These are phyloP conservation scores for Tylopilus felleus DNA, from an alignment of 768 basidiomycete species.

Conservation along the genomic window DNA sequence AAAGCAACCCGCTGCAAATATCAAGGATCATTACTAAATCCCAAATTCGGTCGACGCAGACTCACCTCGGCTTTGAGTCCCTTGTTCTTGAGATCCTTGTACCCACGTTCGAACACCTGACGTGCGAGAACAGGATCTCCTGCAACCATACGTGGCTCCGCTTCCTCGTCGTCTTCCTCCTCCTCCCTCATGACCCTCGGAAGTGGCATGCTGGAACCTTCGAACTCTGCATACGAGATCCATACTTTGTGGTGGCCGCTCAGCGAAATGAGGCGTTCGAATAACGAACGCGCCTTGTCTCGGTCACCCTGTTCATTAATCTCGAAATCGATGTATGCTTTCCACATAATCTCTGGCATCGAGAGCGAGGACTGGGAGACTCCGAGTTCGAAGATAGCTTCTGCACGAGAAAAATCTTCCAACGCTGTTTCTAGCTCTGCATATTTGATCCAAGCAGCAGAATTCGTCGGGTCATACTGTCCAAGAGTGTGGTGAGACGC, in stretches of 20 bases:
- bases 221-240: constrained; percentile 93
- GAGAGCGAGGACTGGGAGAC: constrained; percentile 79
- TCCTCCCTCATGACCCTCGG: constrained; percentile 65
- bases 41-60: background rate
- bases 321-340: constrained; percentile 97
- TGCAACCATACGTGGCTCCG: constrained; percentile 53
- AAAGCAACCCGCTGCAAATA: constrained; percentile 75
- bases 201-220: constrained; percentile 71
- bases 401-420: constrained; percentile 83
- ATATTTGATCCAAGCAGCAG: constrained; percentile 93
- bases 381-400: constrained; percentile 93
- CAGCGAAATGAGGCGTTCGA: constrained; percentile 80
- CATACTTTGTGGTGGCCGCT: constrained; percentile 97
- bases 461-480: constrained; percentile 86
- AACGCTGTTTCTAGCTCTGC: constrained; percentile 88
- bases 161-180: constrained; percentile 58
- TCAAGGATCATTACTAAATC: background rate
- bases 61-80: constrained; percentile 85
- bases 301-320: constrained; percentile 85
- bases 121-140: constrained; percentile 72
- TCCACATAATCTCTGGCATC: constrained; percentile 94
- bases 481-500: background rate
- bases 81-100: constrained; percentile 80
- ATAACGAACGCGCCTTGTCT: constrained; percentile 75
- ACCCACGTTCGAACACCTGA: constrained; percentile 81